Conservation (phyloP, 371 early-diverging fungal species). For the Rhizopus microsporus region DNA sequence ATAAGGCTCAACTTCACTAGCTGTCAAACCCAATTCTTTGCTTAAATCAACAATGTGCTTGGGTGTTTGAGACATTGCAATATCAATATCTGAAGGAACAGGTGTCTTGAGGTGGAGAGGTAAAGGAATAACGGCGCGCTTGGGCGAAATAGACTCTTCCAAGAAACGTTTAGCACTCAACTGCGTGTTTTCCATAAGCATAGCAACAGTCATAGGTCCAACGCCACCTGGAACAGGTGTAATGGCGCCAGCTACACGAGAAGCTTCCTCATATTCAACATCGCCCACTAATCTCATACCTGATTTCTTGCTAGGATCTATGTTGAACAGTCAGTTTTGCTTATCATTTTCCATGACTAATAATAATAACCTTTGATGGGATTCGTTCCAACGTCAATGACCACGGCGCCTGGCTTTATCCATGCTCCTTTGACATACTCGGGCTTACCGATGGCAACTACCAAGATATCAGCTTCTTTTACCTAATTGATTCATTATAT, state of each 20-base stretch:
- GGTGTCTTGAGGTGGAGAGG: slow-evolving; percentile 68
- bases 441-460: slow-evolving; percentile 85
- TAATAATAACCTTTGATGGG: slow-evolving; percentile 60
- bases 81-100: slow-evolving; percentile 93
- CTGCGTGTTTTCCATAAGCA: slow-evolving; percentile 87
- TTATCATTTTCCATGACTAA: background rate
- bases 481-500: slow-evolving; percentile 31
- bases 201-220: slow-evolving; percentile 97
- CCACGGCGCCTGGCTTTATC: slow-evolving; percentile 89
- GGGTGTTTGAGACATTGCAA: slow-evolving; percentile 86
- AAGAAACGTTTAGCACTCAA: slow-evolving; percentile 75
- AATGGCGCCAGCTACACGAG: slow-evolving; percentile 70
- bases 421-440: slow-evolving; percentile 85
- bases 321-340: background rate
- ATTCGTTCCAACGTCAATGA: slow-evolving; percentile 96
- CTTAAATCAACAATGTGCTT: slow-evolving; percentile 82
- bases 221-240: slow-evolving; percentile 98
- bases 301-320: slow-evolving; percentile 82
- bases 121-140: slow-evolving; percentile 62
- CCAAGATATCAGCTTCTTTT: slow-evolving; percentile 80
- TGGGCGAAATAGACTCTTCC: slow-evolving; percentile 41
- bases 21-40: slow-evolving; percentile 76
- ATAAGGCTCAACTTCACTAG: slow-evolving; percentile 83
- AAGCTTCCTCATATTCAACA: slow-evolving; percentile 79
- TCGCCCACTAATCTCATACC: slow-evolving; percentile 93